Percentiles rank a stretch among this genome's conserved stretches.
phyloP scores from a whole-genome alignment of 805 yeast species.

The Pichia exigua region DNA sequence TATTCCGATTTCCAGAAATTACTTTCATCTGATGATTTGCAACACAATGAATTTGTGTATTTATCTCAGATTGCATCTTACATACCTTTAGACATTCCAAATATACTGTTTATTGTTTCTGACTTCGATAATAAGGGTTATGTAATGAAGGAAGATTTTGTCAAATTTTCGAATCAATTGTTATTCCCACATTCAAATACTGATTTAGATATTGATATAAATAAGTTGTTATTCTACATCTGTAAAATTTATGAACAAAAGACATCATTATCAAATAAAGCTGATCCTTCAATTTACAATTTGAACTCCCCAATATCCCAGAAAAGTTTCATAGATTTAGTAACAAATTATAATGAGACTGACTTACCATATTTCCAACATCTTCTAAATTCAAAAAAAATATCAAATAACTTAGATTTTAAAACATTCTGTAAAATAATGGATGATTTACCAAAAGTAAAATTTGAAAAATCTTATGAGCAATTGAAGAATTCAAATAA shows the following conservation, averaged over 20 bases:
- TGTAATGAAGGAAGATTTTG: constrained; percentile 52
- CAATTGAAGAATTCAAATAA: constrained; percentile 14
- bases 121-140: constrained; percentile 68
- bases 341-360: constrained; percentile 4
- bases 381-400: constrained; percentile 5
- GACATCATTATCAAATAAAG: background rate
- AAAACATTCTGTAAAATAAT: constrained; percentile 18
- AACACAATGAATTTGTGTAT: constrained; percentile 8
- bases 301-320: constrained; percentile 2
- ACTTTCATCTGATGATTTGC: constrained; percentile 33
- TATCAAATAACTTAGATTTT: constrained; percentile 2
- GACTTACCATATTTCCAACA: constrained; percentile 12
- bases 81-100: constrained; percentile 51
- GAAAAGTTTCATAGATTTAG: constrained; percentile 1
- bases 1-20: constrained; percentile 34
- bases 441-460: constrained; percentile 21
- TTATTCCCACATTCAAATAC: constrained; percentile 29
- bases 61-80: constrained; percentile 22
- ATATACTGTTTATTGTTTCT: constrained; percentile 71
- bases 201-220: constrained; percentile 38
- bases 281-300: background rate
- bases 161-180: constrained; percentile 52
- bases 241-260: constrained; percentile 39
- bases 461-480: constrained; percentile 17
- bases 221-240: constrained; percentile 45